Evolutionary conservation across 83 land plant species (phyloP).

Genomic region (Thuja plicata): DNA sequence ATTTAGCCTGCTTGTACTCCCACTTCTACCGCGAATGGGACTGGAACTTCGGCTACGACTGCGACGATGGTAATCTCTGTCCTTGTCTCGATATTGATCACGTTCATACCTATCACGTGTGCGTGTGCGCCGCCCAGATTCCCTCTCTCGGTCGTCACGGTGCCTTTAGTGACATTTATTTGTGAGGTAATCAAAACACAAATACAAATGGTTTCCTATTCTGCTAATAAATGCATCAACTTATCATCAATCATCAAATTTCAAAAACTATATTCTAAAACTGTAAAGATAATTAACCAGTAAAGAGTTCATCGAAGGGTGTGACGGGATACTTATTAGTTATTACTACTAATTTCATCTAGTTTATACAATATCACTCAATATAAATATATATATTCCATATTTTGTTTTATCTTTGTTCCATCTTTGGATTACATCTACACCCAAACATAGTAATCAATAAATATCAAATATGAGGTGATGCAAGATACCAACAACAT

Average conservation of each 20-base stretch:
- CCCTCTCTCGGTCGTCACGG: constrained; percentile 57
- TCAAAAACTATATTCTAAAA: background rate
- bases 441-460: background rate
- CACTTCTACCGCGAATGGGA: constrained; percentile 29
- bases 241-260: background rate
- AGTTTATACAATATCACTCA: background rate
- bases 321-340: too few species aligned
- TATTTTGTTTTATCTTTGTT: too few species aligned
- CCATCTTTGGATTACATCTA: too few species aligned
- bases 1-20: constrained; percentile 31
- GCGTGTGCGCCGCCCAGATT: constrained; percentile 37
- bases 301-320: background rate
- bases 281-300: too few species aligned
- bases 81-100: constrained; percentile 41
- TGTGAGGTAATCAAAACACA: background rate
- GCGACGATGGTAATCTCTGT: constrained; percentile 40
- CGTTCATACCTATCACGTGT: constrained; percentile 57
- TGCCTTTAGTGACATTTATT: constrained; percentile 18
- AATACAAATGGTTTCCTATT: background rate
- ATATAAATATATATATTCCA: background rate
- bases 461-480: background rate
- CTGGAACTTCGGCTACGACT: constrained; percentile 55
- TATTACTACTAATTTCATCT: background rate
- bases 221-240: background rate
- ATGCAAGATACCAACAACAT: background rate